Conservation (phyloP, 805 yeast genomes). For the Metschnikowia colocasiae region DNA sequence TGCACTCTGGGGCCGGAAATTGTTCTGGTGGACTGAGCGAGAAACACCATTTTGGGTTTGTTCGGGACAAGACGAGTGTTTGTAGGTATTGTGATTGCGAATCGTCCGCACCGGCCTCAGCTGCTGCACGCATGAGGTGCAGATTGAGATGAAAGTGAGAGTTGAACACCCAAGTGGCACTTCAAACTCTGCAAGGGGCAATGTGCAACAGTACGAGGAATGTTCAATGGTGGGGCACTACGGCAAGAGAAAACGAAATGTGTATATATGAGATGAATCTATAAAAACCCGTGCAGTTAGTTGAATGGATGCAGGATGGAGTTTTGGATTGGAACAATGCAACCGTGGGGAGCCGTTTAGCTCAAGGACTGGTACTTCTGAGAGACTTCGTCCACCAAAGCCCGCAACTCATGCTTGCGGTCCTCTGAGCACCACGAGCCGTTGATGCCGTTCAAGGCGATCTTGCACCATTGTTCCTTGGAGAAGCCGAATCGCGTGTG, state of each 20-base stretch:
- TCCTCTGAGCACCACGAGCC: constrained; percentile 70
- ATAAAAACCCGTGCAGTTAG: too few relatives aligned
- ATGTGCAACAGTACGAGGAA: too few relatives aligned
- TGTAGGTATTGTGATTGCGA: neutral
- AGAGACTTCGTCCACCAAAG: constrained; percentile 42
- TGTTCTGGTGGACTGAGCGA: neutral
- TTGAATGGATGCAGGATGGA: too few relatives aligned
- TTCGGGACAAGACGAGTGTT: neutral
- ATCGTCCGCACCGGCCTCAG: neutral
- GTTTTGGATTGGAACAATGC: too few relatives aligned
- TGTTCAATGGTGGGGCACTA: too few relatives aligned
- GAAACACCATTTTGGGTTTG: neutral
- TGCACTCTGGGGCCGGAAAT: neutral
- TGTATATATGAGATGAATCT: too few relatives aligned
- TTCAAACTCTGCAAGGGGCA: too few relatives aligned
- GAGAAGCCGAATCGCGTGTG: constrained; percentile 64
- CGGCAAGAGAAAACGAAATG: too few relatives aligned
- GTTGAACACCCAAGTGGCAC: too few relatives aligned
- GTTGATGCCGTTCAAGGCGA: constrained; percentile 61
- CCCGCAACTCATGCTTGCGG: constrained; percentile 49
- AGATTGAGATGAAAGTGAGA: too few relatives aligned
- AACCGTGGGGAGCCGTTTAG: too few relatives aligned
- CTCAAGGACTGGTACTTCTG: constrained; percentile 30
- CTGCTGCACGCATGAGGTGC: too few relatives aligned
- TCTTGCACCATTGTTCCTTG: constrained; percentile 55